A percentile compares a stretch with the other conserved stretches of the same genome.
These are phyloP conservation scores for Heterobasidion irregulare DNA, from an alignment of 1,284 basidiomycete genomes.

Conservation along the genomic window DNA sequence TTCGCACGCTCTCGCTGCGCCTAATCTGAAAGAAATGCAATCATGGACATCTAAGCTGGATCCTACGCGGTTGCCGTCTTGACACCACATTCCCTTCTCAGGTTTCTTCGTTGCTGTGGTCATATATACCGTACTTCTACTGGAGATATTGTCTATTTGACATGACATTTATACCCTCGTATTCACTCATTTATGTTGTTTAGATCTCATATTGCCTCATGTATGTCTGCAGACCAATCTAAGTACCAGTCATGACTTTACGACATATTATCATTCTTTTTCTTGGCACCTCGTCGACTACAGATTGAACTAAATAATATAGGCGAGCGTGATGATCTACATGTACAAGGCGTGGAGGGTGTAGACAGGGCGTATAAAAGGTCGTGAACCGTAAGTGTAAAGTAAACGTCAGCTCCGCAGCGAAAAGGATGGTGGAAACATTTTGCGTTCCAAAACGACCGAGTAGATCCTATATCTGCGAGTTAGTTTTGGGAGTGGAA, in stretches of 20 bases:
- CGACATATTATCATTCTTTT: constrained; percentile 1
- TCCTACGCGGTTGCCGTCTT: constrained; percentile 48
- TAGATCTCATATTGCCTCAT: constrained; percentile 9
- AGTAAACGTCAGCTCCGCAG: no score
- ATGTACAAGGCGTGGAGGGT: no score
- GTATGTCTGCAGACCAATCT: constrained; percentile 10
- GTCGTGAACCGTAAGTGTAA: no score
- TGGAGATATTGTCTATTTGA: constrained; percentile 10
- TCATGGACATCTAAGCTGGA: constrained; percentile 79
- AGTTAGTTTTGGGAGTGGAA: no score
- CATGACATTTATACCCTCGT: constrained; percentile 10
- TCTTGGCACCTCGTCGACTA: not conserved
- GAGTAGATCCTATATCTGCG: no score
- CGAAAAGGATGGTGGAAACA: no score
- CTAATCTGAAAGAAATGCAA: constrained; percentile 71
- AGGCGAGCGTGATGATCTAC: no score
- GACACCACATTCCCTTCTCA: constrained; percentile 7
- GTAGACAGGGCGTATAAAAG: no score
- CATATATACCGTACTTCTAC: constrained; percentile 10
- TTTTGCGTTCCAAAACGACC: no score
- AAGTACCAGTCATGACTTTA: constrained; percentile 7
- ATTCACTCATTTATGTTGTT: constrained; percentile 13
- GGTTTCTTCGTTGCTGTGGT: constrained; percentile 4
- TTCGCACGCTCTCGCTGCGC: constrained; percentile 80
- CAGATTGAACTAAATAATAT: not conserved